Evolutionary conservation across 495 filamentous ascomycete species (phyloP).

Genomic region (Aspergillus steynii): DNA sequence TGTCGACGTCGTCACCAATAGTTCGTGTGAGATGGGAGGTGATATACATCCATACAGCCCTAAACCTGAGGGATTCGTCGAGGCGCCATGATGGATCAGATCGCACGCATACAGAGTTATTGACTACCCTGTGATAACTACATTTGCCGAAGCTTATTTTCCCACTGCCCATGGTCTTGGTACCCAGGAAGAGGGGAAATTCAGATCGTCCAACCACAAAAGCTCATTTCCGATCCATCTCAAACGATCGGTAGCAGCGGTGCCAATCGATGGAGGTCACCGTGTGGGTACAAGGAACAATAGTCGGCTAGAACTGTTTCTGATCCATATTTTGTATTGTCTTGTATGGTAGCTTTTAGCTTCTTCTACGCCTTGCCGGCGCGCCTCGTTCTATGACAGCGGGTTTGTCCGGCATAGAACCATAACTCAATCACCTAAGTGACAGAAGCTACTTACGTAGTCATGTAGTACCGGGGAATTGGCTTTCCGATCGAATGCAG

Average conservation of each 20-base stretch:
- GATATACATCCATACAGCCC: not conserved
- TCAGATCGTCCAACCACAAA: constrained; percentile 17
- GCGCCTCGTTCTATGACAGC: not conserved
- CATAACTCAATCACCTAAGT: not conserved
- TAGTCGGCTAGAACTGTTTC: not conserved
- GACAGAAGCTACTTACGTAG: not conserved
- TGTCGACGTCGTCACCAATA: not conserved
- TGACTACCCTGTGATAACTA: not conserved
- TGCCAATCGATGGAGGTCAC: constrained; percentile 3
- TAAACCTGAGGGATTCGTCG: not conserved
- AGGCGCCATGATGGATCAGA: not conserved
- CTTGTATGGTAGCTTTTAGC: not conserved
- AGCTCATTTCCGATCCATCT: constrained; percentile 15
- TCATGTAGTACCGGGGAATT: not conserved
- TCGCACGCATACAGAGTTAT: not conserved
- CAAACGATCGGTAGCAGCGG: not conserved
- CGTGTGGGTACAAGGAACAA: constrained; percentile 7
- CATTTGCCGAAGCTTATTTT: constrained; percentile 15
- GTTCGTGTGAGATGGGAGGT: not conserved
- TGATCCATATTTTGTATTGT: not conserved
- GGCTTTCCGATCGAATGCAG: not conserved
- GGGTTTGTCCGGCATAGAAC: not conserved
- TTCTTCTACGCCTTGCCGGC: not conserved
- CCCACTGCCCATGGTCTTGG: constrained; percentile 11
- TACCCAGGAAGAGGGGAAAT: constrained; percentile 4